Evolutionary conservation across 2,329 filamentous ascomycete species (phyloP), one percentile per base, ranked within the genome.

Genomic region (Cucurbitaria berberidis): DNA sequence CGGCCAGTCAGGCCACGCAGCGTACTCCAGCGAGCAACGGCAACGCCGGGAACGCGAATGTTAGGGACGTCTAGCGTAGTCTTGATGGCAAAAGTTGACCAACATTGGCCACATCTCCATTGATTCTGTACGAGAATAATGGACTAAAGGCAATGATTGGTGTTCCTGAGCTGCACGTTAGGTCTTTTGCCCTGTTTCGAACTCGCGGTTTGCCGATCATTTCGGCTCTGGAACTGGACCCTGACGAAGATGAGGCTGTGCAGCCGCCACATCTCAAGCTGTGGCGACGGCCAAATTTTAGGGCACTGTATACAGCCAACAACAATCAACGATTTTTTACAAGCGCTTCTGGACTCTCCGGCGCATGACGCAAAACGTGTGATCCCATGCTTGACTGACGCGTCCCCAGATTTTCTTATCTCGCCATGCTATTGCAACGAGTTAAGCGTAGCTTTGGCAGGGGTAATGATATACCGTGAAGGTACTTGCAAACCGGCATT

Each of bases 51-150:
- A 60, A 57, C 40, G 60, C 59, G 34, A 56, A 48, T 19, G 68
- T 75, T 27, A 66, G 73, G 47, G 73, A 75, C 35, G 72, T 76
- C 45, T 76, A 74, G 59, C 22, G 48, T 27, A 22, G 19, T 49
- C 26, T 51, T 15, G 47, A 50, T 50, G 47, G 48, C 55, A 34
- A 61, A 50, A 40, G 29, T 41, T 53, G 26, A 41, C 45, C 40
- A 50, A 27, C 8, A 30, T 43, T 59, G 49, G 48, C 51, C 53
- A 57, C 55, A 27, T 36, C 45, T 44, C 49, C 52, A 50, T 63
- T 51, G 51, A 54, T 52, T 51, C 48, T 44, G 30, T 16, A 38
- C 26, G 50, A 46, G 36, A 16, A 13, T 48, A 19, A 30, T 34
- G 11, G 16, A 9, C 10, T 43, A 18, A 26, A 22, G 22, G 16